Percentiles rank a stretch among this genome's conserved stretches.
Conservation (phyloP, 2,329 filamentous ascomycete species). For the Cercospora sesami region DNA sequence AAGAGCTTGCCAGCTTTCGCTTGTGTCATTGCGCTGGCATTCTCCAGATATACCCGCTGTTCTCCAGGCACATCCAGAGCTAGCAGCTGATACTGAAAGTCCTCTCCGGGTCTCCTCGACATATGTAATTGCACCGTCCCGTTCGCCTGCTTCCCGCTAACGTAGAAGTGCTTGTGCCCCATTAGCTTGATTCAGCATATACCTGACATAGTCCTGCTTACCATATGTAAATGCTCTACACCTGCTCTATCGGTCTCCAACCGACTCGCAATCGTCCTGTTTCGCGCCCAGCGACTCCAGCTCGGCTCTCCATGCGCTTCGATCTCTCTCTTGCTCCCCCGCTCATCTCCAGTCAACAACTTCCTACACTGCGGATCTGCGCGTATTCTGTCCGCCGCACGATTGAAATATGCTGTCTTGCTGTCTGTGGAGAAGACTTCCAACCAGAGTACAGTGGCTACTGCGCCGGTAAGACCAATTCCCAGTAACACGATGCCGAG, state of each 20-base stretch:
- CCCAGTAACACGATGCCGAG: constrained; percentile 75
- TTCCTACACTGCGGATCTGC: constrained; percentile 68
- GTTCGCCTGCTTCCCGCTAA: constrained; percentile 72
- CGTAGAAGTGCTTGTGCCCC: constrained; percentile 65
- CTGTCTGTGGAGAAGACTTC: constrained; percentile 83
- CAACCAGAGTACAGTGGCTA: constrained; percentile 73
- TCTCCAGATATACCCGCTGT: constrained; percentile 65
- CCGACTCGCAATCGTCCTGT: constrained; percentile 54
- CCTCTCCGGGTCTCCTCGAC: constrained; percentile 63
- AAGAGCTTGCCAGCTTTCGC: constrained; percentile 53
- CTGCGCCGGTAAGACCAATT: constrained; percentile 72
- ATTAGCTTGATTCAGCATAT: not conserved
- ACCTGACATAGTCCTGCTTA: not conserved
- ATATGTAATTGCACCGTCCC: constrained; percentile 79
- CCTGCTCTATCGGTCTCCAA: constrained; percentile 70
- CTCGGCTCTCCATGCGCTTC: constrained; percentile 78
- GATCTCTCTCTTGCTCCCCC: constrained; percentile 64
- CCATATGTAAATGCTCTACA: constrained; percentile 75
- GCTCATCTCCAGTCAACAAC: constrained; percentile 65
- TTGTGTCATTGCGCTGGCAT: constrained; percentile 52
- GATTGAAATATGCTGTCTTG: constrained; percentile 85
- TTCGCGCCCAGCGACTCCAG: constrained; percentile 74
- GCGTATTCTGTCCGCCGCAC: constrained; percentile 76
- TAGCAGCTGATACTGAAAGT: constrained; percentile 75
- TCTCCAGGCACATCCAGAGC: constrained; percentile 74